Evolutionary conservation across 1,139 yeast genomes (phyloP).

Genomic region (Lodderomyces metapsilosis): DNA sequence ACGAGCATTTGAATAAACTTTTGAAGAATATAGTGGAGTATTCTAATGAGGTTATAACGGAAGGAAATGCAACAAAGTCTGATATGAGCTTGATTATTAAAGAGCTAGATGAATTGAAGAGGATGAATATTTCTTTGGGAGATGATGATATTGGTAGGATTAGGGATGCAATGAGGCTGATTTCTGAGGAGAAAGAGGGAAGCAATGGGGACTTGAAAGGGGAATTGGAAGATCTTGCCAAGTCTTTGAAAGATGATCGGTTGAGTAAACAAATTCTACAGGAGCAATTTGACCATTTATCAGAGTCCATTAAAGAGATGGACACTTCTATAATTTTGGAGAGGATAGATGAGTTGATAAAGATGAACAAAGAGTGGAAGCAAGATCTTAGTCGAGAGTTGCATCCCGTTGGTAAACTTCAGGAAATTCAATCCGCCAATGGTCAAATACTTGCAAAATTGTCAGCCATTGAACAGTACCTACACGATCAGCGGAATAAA

Average conservation of each 20-base stretch:
- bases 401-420: not conserved
- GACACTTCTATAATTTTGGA: not conserved
- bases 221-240: not conserved
- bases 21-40: conserved; percentile 33
- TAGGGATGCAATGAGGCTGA: not conserved
- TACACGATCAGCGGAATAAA: not conserved
- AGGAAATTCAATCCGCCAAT: not conserved
- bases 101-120: conserved; percentile 16
- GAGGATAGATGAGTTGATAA: not conserved
- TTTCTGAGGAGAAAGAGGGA: not conserved
- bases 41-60: conserved; percentile 35
- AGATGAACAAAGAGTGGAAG: not conserved
- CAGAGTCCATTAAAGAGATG: not conserved
- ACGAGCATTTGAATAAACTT: conserved; percentile 36
- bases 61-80: conserved; percentile 37
- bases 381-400: not conserved
- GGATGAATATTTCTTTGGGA: not conserved
- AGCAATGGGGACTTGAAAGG: not conserved
- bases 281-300: not conserved
- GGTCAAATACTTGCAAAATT: not conserved
- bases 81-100: conserved; percentile 26
- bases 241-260: not conserved
- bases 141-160: not conserved
- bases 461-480: not conserved
- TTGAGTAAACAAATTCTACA: not conserved